These are phyloP conservation scores for Cinnamomum micranthum DNA, from an alignment of 164 flowering plant genomes.

Conservation along the genomic window DNA sequence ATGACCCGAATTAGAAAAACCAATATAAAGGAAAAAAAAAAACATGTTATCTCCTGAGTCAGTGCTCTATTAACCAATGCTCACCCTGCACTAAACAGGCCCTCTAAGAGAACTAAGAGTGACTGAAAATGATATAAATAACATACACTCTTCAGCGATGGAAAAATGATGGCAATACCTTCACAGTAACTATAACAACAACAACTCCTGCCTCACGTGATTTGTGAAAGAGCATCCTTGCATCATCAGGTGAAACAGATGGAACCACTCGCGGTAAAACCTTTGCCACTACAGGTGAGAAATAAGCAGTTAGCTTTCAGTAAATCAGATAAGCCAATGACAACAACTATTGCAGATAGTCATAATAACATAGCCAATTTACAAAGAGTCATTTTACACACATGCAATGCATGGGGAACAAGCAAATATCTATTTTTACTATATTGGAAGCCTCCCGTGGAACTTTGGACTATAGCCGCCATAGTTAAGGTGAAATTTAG, in stretches of 20 bases:
- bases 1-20: no score
- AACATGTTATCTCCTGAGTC: neutral
- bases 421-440: neutral
- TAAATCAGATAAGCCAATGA: neutral
- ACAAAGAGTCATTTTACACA: no score
- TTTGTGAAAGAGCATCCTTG: conserved; percentile 31
- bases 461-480: no score
- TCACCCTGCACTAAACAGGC: neutral
- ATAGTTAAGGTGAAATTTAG: no score
- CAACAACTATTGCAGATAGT: no score
- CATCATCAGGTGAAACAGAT: conserved; percentile 33
- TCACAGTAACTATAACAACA: conserved; percentile 37
- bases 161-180: conserved; percentile 23
- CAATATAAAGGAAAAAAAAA: no score
- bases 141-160: neutral
- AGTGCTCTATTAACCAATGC: neutral
- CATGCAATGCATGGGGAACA: neutral
- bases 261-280: conserved; percentile 43
- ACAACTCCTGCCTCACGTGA: conserved; percentile 33
- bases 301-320: neutral
- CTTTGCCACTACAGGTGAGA: conserved; percentile 27
- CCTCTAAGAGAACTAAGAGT: neutral
- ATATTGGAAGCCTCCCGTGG: neutral
- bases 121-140: neutral
- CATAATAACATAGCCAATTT: no score